Base-by-base conservation (phyloP, 371 early-diverging fungal genomes). In the Chytridium lagenaria region DNA sequence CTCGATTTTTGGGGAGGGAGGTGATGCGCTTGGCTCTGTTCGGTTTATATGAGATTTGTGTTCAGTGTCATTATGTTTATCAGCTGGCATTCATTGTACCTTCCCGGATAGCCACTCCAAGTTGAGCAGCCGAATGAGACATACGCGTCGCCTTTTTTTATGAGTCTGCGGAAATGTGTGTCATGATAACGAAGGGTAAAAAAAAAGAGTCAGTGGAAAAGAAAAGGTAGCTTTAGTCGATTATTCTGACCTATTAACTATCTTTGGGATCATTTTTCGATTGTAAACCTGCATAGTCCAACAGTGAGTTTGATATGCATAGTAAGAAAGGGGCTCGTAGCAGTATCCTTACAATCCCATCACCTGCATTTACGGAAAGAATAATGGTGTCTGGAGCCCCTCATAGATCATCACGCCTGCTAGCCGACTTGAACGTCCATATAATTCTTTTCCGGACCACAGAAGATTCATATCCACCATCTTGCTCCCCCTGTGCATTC, bases 321-420 rank as follows among this genome's bases (percentile, higher is more conserved):
- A n/a, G n/a, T n/a, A n/a, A n/a, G n/a, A n/a, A n/a, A n/a, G n/a
- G n/a, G n/a, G n/a, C n/a, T n/a, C n/a, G n/a, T n/a, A n/a, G n/a
- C n/a, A n/a, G n/a, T n/a, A n/a, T n/a, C 7, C 44, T 44, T 44
- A 61, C 37, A 10, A 7, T 36, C 30, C 7, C 61, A 15, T 10
- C 36, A 12, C 34, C 61, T 34, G 37, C 30, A 34, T 61, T 61
- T 7, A 61, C 36, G 3, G 61, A 61, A 28, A 61, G 36, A 34
- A 61, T 61, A 23, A 61, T 61, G 26, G 61, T 61, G 34, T 61
- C 61, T 12, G 61, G 61, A 26, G 7, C 61, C 61, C 36, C 36
- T 61, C 61, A 23, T 61, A 61, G 19, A 61, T 7, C 61, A 61
- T 61, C 5, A 34, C 34, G 7, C 61, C 36, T 7, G 34, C 36